Conservation (phyloP, 208 protist genomes). For the Crithidia brevicula region DNA sequence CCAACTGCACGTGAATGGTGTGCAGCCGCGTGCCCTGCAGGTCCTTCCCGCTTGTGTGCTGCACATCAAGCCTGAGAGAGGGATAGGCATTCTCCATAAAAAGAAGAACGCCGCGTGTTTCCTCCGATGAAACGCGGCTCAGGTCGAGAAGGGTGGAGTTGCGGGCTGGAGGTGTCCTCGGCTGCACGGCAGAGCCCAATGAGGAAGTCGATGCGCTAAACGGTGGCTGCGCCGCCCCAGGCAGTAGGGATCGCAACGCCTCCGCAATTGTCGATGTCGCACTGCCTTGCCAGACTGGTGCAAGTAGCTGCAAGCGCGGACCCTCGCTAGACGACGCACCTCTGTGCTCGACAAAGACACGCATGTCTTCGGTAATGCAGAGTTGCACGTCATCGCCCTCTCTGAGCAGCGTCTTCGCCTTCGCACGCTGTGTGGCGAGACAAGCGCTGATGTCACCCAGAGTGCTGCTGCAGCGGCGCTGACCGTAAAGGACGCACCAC, state of each 20-base stretch:
- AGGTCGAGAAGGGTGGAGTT: conserved; percentile 31
- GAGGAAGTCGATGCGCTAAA: background rate
- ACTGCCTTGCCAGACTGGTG: conserved; percentile 17
- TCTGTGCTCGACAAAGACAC: conserved; percentile 17
- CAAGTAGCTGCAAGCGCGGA: background rate
- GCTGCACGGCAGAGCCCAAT: too few relatives aligned
- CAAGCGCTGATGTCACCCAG: conserved; percentile 16
- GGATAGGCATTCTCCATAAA: conserved; percentile 45
- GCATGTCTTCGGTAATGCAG: conserved; percentile 33
- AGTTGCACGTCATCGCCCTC: conserved; percentile 14
- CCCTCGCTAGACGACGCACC: background rate
- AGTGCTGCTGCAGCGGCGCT: conserved; percentile 21
- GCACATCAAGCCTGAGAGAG: conserved; percentile 43
- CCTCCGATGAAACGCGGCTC: conserved; percentile 2
- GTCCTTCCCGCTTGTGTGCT: conserved; percentile 67
- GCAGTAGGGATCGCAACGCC: conserved; percentile 11
- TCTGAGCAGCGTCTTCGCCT: background rate
- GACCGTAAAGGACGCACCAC: background rate
- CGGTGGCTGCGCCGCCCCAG: background rate
- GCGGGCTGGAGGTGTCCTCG: too few relatives aligned
- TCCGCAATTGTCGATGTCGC: conserved; percentile 15
- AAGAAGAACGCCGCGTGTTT: background rate
- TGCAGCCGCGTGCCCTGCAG: conserved; percentile 64
- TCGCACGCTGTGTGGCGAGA: conserved; percentile 8
- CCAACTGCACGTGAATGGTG: conserved; percentile 53